Evolutionary conservation across 139 green algal genomes (phyloP).

Genomic region (Picochlorum sp.): DNA sequence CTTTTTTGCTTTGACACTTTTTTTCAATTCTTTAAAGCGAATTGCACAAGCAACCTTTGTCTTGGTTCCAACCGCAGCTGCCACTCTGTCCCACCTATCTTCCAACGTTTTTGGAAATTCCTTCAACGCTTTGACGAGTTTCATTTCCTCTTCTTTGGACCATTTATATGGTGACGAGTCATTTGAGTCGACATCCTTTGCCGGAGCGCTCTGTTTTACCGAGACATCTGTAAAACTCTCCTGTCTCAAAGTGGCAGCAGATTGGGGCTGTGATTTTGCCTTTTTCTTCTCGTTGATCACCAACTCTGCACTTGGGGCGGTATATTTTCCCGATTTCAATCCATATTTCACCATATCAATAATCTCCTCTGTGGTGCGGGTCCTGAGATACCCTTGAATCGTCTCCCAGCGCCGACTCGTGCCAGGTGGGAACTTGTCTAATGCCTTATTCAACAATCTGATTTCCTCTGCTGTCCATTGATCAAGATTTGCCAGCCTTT

Average conservation of each 20-base stretch:
- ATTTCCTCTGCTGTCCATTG: slow-evolving; percentile 47
- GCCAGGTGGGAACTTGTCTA: slow-evolving; percentile 80
- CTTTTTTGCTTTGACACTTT: slow-evolving; percentile 40
- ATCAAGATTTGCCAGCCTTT: slow-evolving; percentile 21
- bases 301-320: background rate
- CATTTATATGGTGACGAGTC: slow-evolving; percentile 28
- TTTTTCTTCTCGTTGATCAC: slow-evolving; percentile 21
- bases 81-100: slow-evolving; percentile 32
- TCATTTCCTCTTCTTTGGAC: slow-evolving; percentile 74
- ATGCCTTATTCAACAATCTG: slow-evolving; percentile 84
- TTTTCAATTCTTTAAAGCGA: slow-evolving; percentile 79
- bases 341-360: slow-evolving; percentile 79
- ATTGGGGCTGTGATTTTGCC: slow-evolving; percentile 37
- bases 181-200: slow-evolving; percentile 3
- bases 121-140: slow-evolving; percentile 88
- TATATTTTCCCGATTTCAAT: slow-evolving; percentile 28
- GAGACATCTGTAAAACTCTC: slow-evolving; percentile 68
- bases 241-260: slow-evolving; percentile 35
- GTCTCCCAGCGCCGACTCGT: slow-evolving; percentile 74
- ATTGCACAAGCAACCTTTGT: slow-evolving; percentile 76
- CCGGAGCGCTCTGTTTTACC: slow-evolving; percentile 34
- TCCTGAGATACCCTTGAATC: slow-evolving; percentile 71
- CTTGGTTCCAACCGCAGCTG: slow-evolving; percentile 67
- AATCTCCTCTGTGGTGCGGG: slow-evolving; percentile 71
- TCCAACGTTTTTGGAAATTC: slow-evolving; percentile 65